Percentiles rank a stretch among this genome's conserved stretches.
Evolutionary conservation across 306 rosid genomes (phyloP).

Genomic region (Pyrus pyrifolia): DNA sequence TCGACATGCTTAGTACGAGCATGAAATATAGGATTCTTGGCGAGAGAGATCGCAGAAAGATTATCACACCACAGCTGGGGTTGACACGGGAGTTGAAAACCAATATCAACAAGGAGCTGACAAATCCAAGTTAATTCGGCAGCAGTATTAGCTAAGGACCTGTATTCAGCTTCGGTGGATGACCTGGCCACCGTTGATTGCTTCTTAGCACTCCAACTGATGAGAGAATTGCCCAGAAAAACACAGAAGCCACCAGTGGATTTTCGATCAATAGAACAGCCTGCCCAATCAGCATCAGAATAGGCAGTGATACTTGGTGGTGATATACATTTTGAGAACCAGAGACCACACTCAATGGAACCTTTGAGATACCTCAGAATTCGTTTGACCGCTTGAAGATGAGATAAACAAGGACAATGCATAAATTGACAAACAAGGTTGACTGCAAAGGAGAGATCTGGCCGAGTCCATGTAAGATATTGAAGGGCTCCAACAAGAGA

Average conservation of each 20-base stretch:
- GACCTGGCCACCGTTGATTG: neutral
- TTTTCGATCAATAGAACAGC: neutral
- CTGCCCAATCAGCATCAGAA: neutral
- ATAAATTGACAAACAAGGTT: neutral
- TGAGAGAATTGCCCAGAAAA: neutral
- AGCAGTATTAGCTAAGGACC: neutral
- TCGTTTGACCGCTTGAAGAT: neutral
- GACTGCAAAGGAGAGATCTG: neutral
- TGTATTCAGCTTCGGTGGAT: neutral
- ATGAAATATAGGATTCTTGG: too few relatives aligned
- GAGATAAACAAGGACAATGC: neutral
- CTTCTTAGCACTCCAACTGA: neutral
- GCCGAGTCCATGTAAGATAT: neutral
- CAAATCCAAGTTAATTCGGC: neutral
- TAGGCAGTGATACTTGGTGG: neutral
- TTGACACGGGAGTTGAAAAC: fast-evolving
- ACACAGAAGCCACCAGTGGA: neutral
- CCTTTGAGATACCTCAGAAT: neutral
- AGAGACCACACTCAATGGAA: neutral
- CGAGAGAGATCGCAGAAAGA: too few relatives aligned
- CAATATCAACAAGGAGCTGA: too few relatives aligned
- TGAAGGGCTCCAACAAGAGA: neutral
- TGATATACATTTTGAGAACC: neutral
- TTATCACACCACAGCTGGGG: too few relatives aligned
- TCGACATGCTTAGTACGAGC: too few relatives aligned